Conservation (phyloP, 257 asterid genomes). For the Rubia yunnanensis region DNA sequence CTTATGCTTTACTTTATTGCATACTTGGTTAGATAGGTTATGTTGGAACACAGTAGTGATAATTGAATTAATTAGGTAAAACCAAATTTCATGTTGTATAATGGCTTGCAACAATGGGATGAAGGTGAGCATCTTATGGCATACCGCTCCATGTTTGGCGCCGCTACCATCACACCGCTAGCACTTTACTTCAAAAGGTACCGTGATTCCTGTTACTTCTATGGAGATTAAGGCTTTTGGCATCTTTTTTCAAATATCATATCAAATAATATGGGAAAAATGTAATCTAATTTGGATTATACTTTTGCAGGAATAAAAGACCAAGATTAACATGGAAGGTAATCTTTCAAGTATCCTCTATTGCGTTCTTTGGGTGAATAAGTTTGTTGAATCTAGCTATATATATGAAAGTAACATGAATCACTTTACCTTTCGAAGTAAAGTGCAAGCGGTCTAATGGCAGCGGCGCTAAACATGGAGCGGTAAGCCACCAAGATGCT, state of each 20-base stretch:
- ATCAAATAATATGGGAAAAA: no score
- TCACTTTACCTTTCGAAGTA: not conserved
- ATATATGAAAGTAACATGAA: no score
- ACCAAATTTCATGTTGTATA: no score
- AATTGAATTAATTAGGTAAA: no score
- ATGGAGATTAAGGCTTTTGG: no score
- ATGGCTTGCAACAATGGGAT: slow-evolving; percentile 40
- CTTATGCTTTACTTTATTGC: no score
- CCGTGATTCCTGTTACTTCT: not conserved
- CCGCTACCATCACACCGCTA: slow-evolving; percentile 43
- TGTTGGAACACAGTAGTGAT: no score
- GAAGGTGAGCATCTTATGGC: slow-evolving; percentile 47
- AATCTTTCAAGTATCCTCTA: not conserved
- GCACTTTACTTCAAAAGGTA: slow-evolving; percentile 30
- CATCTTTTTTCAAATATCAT: no score
- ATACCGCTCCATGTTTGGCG: slow-evolving; percentile 56
- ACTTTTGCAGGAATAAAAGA: not conserved
- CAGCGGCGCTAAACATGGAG: slow-evolving; percentile 44
- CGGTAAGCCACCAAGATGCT: slow-evolving; percentile 55
- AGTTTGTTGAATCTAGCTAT: no score
- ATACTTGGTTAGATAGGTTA: no score
- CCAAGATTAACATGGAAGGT: not conserved
- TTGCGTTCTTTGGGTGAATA: not conserved
- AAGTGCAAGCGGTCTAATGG: slow-evolving; percentile 55
- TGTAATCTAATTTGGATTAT: no score